phyloP scores from a whole-genome alignment of 2,329 filamentous ascomycete species.

The Periglandula ipomoeae region DNA sequence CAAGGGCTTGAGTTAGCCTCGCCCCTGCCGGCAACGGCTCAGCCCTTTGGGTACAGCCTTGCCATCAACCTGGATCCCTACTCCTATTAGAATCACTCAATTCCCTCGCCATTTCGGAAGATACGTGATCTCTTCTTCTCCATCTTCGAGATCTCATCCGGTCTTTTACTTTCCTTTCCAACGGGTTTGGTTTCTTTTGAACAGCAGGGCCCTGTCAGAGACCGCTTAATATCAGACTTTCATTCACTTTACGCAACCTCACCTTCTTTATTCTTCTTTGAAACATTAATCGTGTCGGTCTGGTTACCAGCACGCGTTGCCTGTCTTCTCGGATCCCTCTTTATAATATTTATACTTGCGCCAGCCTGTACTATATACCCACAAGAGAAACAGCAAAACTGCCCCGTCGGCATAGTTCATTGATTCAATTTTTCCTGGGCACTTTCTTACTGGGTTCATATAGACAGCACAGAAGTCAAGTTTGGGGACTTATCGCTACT shows the following conservation, averaged over 20 bases:
- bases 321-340: constrained; percentile 3
- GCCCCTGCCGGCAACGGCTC: constrained; percentile 10
- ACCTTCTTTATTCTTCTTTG: constrained; percentile 28
- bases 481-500: neutral
- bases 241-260: constrained; percentile 22
- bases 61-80: constrained; percentile 4
- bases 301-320: constrained; percentile 37
- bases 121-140: constrained; percentile 13
- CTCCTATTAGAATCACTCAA: constrained; percentile 12
- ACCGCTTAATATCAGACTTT: constrained; percentile 25
- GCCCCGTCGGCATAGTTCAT: neutral
- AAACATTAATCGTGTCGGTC: constrained; percentile 34
- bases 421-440: neutral
- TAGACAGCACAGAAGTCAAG: neutral
- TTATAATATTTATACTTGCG: neutral
- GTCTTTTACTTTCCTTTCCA: constrained; percentile 5
- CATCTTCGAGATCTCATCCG: constrained; percentile 5
- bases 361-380: neutral
- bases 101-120: neutral
- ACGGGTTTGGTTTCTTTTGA: constrained; percentile 1
- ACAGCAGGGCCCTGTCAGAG: constrained; percentile 7
- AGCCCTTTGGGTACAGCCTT: constrained; percentile 8
- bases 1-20: constrained; percentile 9
- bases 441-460: neutral
- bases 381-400: neutral